phyloP scores from a whole-genome alignment of 495 filamentous ascomycete genomes.

The Aspergillus taichungensis region DNA sequence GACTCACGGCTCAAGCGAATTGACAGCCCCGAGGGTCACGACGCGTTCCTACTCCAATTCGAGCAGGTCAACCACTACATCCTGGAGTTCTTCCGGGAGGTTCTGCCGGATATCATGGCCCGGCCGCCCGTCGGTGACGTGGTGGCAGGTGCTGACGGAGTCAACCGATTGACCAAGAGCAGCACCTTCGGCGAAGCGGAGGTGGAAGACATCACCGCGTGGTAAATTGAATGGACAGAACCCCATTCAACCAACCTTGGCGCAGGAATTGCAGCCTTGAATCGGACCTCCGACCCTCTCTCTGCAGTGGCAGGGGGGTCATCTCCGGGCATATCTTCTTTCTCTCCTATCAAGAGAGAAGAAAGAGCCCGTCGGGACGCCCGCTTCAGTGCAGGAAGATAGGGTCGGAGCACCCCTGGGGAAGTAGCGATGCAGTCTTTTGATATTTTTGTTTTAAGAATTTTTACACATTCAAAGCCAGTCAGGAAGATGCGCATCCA shows the following conservation, averaged over 20 bases:
- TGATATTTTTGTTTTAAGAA: slow-evolving; percentile 28
- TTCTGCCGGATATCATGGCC: slow-evolving; percentile 79
- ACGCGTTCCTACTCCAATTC: slow-evolving; percentile 93
- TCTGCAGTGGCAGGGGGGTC: slow-evolving; percentile 4
- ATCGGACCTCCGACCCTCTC: slow-evolving; percentile 3
- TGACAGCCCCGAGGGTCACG: slow-evolving; percentile 88
- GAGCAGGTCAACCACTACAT: slow-evolving; percentile 91
- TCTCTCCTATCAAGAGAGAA: slow-evolving; percentile 2
- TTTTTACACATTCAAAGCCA: slow-evolving; percentile 12
- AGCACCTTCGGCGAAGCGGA: slow-evolving; percentile 93
- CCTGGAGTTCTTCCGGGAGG: slow-evolving; percentile 71
- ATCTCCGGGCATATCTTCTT: slow-evolving; percentile 4
- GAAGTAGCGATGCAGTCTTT: slow-evolving; percentile 35
- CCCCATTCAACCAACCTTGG: slow-evolving; percentile 4
- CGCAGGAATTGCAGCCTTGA: slow-evolving; percentile 28
- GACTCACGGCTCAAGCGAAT: slow-evolving; percentile 73
- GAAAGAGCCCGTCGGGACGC: slow-evolving; percentile 11
- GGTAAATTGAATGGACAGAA: slow-evolving; percentile 44
- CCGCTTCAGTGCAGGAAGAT: slow-evolving; percentile 4
- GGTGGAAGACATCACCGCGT: slow-evolving; percentile 94
- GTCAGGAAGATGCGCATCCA: slow-evolving; percentile 42
- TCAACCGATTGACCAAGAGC: slow-evolving; percentile 54
- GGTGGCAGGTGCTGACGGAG: slow-evolving; percentile 21
- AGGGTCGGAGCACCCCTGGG: slow-evolving; percentile 10
- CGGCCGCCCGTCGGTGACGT: slow-evolving; percentile 40